These are phyloP conservation scores for Phaeoacremonium minimum DNA, from an alignment of 2,329 filamentous ascomycete species.

Conservation along the genomic window DNA sequence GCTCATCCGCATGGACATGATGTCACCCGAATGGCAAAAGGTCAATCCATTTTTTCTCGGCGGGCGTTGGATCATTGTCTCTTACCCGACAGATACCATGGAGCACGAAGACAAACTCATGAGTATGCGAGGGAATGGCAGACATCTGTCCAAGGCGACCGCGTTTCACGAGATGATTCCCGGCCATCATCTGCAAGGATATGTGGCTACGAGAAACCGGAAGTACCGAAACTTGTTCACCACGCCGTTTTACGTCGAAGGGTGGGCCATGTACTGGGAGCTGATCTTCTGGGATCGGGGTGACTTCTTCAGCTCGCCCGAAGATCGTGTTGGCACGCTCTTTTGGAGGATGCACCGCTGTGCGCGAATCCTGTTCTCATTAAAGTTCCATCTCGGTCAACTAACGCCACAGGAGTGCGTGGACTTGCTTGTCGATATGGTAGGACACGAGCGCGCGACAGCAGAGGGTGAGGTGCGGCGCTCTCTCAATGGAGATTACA, in stretches of 20 bases:
- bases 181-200: slow-evolving; percentile 50
- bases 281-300: slow-evolving; percentile 50
- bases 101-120: slow-evolving; percentile 50
- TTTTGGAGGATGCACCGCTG: slow-evolving; percentile 63
- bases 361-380: slow-evolving; percentile 52
- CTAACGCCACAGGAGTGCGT: slow-evolving; percentile 51
- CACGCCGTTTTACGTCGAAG: slow-evolving; percentile 57
- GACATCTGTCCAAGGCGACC: slow-evolving; percentile 51
- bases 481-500: slow-evolving; percentile 51
- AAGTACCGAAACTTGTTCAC: slow-evolving; percentile 47
- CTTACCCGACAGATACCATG: slow-evolving; percentile 51
- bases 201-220: slow-evolving; percentile 39
- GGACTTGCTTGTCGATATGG: slow-evolving; percentile 49
- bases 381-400: slow-evolving; percentile 53
- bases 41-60: slow-evolving; percentile 58
- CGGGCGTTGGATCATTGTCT: slow-evolving; percentile 47
- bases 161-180: slow-evolving; percentile 61
- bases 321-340: slow-evolving; percentile 52
- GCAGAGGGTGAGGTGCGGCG: slow-evolving; percentile 57
- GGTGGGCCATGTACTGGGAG: slow-evolving; percentile 61
- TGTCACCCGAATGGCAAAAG: slow-evolving; percentile 46
- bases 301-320: slow-evolving; percentile 43
- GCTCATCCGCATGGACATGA: slow-evolving; percentile 53
- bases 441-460: slow-evolving; percentile 54
- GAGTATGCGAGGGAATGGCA: slow-evolving; percentile 56